Evolutionary conservation across 106 monocot species (phyloP).

Genomic region (Allium fistulosum): DNA sequence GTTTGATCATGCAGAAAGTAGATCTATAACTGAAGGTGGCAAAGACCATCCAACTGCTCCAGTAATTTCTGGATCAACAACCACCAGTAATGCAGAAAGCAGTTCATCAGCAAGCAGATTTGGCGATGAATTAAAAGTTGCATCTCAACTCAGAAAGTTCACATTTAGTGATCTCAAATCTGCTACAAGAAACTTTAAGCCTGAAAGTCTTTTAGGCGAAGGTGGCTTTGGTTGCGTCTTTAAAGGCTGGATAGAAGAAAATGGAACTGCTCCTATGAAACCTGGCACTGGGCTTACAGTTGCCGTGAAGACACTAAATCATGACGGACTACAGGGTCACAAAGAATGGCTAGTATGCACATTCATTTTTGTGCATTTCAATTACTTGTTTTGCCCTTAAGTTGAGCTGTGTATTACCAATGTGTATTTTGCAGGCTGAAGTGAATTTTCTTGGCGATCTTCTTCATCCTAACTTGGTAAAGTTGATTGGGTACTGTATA

Average conservation of each 20-base stretch:
- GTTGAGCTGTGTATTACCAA: too few relatives aligned
- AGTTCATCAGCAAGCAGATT: constrained; percentile 26
- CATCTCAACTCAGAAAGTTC: constrained; percentile 31
- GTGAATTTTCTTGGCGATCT: constrained; percentile 44
- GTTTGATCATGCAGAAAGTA: constrained; percentile 20
- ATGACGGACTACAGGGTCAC: constrained; percentile 41
- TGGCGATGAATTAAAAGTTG: constrained; percentile 17
- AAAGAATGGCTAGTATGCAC: constrained; percentile 40
- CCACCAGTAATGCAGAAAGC: constrained; percentile 35
- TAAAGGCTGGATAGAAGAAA: constrained; percentile 44
- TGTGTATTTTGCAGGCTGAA: constrained; percentile 30
- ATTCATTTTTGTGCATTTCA: not conserved
- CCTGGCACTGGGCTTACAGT: constrained; percentile 43
- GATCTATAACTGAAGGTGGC: constrained; percentile 24
- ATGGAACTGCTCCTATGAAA: constrained; percentile 34
- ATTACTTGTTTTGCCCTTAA: too few relatives aligned
- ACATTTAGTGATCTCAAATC: constrained; percentile 25
- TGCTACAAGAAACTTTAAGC: constrained; percentile 37
- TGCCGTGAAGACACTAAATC: constrained; percentile 38
- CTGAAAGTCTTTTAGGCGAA: constrained; percentile 36
- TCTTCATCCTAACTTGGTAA: constrained; percentile 39
- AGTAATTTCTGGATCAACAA: constrained; percentile 21
- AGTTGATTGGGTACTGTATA: constrained; percentile 39
- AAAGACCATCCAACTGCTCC: constrained; percentile 17
- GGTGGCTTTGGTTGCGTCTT: constrained; percentile 44